Evolutionary conservation across 768 basidiomycete genomes (phyloP), one percentile per base, ranked within the genome.

Genomic region (Russula earlei): DNA sequence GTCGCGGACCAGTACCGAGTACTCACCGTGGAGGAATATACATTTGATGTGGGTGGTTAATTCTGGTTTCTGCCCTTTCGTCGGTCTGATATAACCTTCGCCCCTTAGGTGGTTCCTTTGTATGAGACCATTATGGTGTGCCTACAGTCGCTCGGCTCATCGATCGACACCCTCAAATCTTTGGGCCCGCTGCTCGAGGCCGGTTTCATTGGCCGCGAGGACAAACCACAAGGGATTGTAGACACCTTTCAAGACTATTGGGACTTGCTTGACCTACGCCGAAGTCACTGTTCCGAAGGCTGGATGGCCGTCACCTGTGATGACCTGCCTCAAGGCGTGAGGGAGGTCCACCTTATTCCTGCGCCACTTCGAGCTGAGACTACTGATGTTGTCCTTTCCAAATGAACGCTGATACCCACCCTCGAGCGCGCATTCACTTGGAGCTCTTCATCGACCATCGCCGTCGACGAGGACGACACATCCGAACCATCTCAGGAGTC

Each of bases 191-290:
- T 87, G 3, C 63, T 90, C 8, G 77, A 75, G 57, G 78, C 84
- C 3, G 77, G 78, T 24, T 84, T 91, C 61, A 60, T 63, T 29
- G 77, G 80, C 15, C 75, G 80, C 5, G 52, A 65, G 7, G 75
- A 77, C 48, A 81, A 78, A 52, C 75, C 77, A 3, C 62, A 61
- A 0, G 65, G 71, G 3, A 71, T 76, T 4, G 66, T 67, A 12
- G 77, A 80, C 6, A 74, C 81, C 2, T 87, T 90, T 63, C 65
- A 65, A 7, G 78, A 79, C 29, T 84, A 84, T 64, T 89, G 87
- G 87, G 66, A 72, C 15, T 61, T 70, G 1, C 15, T 61, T 70
- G 1, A 72, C 73, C 2, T 86, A 75, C 58, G 71, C 71, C 11
- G 50, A 66, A 1, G 34, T 72, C 22, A 59, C 70, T 3, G 67